phyloP scores from a whole-genome alignment of 495 filamentous ascomycete genomes.

The Entonaema liquescens region DNA sequence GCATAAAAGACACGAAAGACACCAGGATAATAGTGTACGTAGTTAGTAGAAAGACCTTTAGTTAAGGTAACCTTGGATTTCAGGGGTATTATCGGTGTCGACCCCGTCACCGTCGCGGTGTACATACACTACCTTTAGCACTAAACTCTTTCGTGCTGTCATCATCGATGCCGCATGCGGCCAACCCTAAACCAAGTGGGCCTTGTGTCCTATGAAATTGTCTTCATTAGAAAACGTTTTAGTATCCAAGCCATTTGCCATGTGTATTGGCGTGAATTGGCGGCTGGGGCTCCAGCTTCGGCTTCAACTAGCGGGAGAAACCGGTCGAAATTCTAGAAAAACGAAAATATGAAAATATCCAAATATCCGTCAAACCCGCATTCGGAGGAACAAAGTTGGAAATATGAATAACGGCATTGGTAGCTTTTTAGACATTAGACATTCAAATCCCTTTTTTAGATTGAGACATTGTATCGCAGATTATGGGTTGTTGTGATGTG shows the following conservation, averaged over 20 bases:
- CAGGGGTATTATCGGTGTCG: slow-evolving; percentile 36
- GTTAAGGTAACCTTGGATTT: slow-evolving; percentile 9
- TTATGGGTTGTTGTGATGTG: background rate
- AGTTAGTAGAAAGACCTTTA: no score
- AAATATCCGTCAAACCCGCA: slow-evolving; percentile 26
- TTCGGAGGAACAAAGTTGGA: slow-evolving; percentile 31
- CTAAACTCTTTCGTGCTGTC: slow-evolving; percentile 9
- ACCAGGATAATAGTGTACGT: no score
- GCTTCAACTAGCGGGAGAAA: slow-evolving; percentile 36
- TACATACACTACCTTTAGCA: background rate
- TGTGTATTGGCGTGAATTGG: background rate
- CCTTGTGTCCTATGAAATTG: slow-evolving; percentile 35
- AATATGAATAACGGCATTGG: slow-evolving; percentile 32
- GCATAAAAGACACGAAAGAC: background rate
- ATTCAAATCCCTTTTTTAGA: slow-evolving; percentile 25
- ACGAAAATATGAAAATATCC: slow-evolving; percentile 16
- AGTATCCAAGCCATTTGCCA: slow-evolving; percentile 14
- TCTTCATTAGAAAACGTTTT: slow-evolving; percentile 37
- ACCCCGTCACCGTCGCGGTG: slow-evolving; percentile 35
- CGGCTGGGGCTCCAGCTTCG: background rate
- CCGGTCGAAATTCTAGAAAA: slow-evolving; percentile 12
- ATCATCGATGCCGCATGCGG: slow-evolving; percentile 33
- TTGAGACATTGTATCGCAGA: slow-evolving; percentile 7
- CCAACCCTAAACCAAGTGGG: slow-evolving; percentile 33
- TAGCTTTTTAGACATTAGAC: slow-evolving; percentile 1